Base-by-base conservation (phyloP, 2,329 filamentous ascomycete species). In the Knoxdaviesia proteae region DNA sequence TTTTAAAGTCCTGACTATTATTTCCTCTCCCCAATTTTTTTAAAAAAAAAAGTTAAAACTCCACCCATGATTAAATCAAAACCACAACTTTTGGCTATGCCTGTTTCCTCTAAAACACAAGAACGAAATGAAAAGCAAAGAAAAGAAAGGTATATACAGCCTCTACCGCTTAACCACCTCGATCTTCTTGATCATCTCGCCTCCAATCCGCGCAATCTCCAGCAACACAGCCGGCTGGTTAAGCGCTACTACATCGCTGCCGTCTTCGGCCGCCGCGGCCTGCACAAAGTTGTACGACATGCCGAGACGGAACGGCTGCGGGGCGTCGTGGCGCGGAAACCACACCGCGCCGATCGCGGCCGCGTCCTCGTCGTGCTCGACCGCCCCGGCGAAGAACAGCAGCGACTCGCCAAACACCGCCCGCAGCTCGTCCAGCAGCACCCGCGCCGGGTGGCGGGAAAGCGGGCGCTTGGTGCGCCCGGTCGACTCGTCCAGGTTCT, bases 361-460 rank as follows among this genome's bases (percentile, higher is more conserved):
- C 44, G 73, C 66, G 30, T 75, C 67, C 2, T 66, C 63, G 20
- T 20, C 20, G 20, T 20, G 20, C 20, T 20, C 20, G 20, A 20
- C 20, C 5, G 61, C 65, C 33, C 84, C 78, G 48, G 77, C 70
- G 64, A 96, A 94, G 58, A 94, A 84, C 2, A 94, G 62, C 34
- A 93, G 62, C 3, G 74, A 71, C 34, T 77, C 69, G 4, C 69
- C 69, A 54, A 86, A 94, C 2, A 74, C 56, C 4, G 61, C 61
- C 48, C 74, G 64, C 8, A 96, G 62, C 51, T 90, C 82, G 10
- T 64, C 59, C 10, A 86, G 58, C 45, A 88, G 77, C 6, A 74
- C 62, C 6, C 63, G 59, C 1, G 76, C 62, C 0, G 80, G 72
- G n/a, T 77, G 65, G 29, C 71, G 69, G 2, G 73, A 69, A 5